Evolutionary conservation across 768 basidiomycete genomes (phyloP), one percentile per base, ranked within the genome.

Genomic region (Lyophyllum semitale): DNA sequence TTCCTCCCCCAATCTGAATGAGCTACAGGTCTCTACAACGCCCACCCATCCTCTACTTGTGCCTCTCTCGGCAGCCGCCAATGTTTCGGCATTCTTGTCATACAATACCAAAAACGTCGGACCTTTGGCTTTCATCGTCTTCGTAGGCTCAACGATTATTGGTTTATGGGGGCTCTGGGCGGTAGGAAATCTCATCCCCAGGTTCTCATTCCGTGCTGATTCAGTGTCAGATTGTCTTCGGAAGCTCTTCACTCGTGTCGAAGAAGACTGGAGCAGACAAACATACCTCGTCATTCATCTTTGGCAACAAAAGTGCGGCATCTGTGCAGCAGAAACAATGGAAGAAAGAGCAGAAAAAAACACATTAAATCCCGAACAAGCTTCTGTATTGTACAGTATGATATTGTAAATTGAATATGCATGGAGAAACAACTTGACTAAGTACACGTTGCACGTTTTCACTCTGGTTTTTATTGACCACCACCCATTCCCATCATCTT

Each of bases 401-500:
- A 53, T 53, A 55, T 50, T 49, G 55, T 48, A 25, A 11, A 58
- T 44, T 60, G 57, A 49, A 32, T 43, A 41, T 29, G 37, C n/a
- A 18, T 46, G 30, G 27, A n/a, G 26, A 46, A 8, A 23, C 37
- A 45, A 5, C n/a, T n/a, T n/a, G n/a, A n/a, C n/a, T n/a, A 22
- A 44, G 30, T 43, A 32, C 41, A 53, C 9, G 23, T 46, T 18
- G 26, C 26, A 18, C 43, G 26, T 35, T 17, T 26, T 35, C 32
- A 33, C 23, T 18, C 20, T 27, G 22, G 32, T 52, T 58, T 46
- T 66, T 57, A 75, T 43, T 70, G 69, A 52, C 63, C 65, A 53
- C 82, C 80, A 53, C 87, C 87, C 87, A 89, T 88, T 8, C 88
- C 88, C 89, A 91, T 90, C 89, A 91, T 89, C 74, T 91, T 91